Conservation (phyloP, 208 protist genomes). For the Leishmania aethiopica region DNA sequence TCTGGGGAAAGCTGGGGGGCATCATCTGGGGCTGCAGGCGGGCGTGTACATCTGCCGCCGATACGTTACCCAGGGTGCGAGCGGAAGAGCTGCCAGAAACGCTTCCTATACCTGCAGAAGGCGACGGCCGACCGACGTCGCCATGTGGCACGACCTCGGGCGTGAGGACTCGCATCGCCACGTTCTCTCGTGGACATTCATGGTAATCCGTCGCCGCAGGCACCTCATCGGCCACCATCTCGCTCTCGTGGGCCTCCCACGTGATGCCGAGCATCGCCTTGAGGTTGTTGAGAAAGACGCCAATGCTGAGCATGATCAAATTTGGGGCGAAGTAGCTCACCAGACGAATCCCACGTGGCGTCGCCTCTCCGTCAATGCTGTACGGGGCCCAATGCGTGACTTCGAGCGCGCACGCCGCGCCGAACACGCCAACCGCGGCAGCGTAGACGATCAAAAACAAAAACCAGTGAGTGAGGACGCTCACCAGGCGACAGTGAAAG, state of each 20-base stretch:
- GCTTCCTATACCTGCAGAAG: background rate
- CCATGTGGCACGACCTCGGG: background rate
- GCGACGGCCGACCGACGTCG: background rate
- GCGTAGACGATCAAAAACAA: constrained; percentile 19
- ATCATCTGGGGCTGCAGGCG: background rate
- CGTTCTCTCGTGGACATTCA: background rate
- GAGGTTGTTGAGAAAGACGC: constrained; percentile 2
- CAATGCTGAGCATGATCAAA: constrained; percentile 22
- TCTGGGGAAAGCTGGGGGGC: background rate
- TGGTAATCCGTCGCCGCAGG: background rate
- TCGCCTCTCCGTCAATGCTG: background rate
- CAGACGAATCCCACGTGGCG: constrained; percentile 13
- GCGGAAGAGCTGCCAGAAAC: background rate
- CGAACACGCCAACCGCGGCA: constrained; percentile 25
- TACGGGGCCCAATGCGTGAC: constrained; percentile 17
- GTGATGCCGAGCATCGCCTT: background rate
- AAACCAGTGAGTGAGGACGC: constrained; percentile 32
- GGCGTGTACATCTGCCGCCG: background rate
- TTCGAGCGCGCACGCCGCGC: constrained; percentile 32
- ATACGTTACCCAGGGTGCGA: background rate
- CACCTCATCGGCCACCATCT: background rate
- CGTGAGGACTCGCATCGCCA: background rate
- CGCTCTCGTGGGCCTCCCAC: background rate
- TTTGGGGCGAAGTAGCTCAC: constrained; percentile 31
- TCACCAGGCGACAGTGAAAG: constrained; percentile 23